A percentile compares a stretch with the other conserved stretches of the same genome.
Conservation (phyloP, 352 stramenopile species). For the Phytophthora cactorum region DNA sequence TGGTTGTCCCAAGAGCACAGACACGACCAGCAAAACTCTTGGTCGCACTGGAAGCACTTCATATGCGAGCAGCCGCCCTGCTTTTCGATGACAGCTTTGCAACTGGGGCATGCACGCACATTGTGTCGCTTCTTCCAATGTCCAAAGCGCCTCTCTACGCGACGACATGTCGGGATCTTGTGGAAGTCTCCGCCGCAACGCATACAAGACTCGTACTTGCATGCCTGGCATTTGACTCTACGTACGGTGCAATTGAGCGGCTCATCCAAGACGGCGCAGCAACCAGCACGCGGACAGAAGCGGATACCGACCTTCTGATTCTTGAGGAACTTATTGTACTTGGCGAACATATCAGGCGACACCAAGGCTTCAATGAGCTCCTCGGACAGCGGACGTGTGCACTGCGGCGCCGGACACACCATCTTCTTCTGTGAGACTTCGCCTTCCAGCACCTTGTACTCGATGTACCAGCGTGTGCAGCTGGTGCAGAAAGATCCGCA, state of each 20-base stretch:
- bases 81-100: constrained; percentile 81
- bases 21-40: constrained; percentile 87
- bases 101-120: constrained; percentile 73
- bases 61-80: constrained; percentile 87
- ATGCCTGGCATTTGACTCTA: constrained; percentile 52
- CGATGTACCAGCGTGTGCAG: constrained; percentile 77
- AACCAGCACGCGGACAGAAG: constrained; percentile 75
- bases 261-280: constrained; percentile 65
- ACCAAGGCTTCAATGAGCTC: constrained; percentile 64
- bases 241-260: constrained; percentile 52
- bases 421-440: constrained; percentile 79
- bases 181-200: constrained; percentile 68
- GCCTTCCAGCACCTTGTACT: constrained; percentile 79
- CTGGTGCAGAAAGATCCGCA: constrained; percentile 54
- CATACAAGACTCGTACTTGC: constrained; percentile 71
- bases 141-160: constrained; percentile 69
- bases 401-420: constrained; percentile 72
- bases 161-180: constrained; percentile 56
- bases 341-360: constrained; percentile 50
- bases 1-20: constrained; percentile 73
- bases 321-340: constrained; percentile 71
- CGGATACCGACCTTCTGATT: constrained; percentile 72
- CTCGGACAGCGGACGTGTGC: constrained; percentile 49
- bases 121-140: constrained; percentile 77
- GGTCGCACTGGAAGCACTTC: constrained; percentile 86